phyloP scores from a whole-genome alignment of 441 rosid species.

The Cnidoscolus chayamansa region DNA sequence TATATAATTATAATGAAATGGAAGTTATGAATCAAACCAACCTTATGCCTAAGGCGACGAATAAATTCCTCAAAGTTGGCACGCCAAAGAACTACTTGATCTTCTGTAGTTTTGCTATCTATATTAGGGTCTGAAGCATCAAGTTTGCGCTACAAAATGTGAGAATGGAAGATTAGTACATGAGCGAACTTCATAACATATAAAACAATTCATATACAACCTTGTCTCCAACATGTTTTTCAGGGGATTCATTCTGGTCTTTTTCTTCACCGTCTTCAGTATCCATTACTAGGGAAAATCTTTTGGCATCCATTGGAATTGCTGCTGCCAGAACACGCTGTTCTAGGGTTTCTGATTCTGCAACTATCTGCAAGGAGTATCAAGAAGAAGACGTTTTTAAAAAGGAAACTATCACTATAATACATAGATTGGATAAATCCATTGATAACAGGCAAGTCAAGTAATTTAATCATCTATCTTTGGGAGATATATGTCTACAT shows the following conservation, averaged over 20 bases:
- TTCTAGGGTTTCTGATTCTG: too few species aligned
- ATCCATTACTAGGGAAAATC: too few species aligned
- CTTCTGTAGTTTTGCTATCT: conserved; percentile 31
- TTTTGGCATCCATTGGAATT: too few species aligned
- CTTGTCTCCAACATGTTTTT: conserved; percentile 51
- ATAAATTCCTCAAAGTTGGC: conserved; percentile 78
- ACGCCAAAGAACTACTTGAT: conserved; percentile 64
- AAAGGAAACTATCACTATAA: too few species aligned
- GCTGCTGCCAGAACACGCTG: too few species aligned
- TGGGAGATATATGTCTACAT: background rate
- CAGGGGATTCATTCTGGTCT: conserved; percentile 22
- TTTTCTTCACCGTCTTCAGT: conserved; percentile 26
- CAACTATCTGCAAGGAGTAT: too few species aligned
- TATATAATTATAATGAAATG: background rate
- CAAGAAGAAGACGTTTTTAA: too few species aligned
- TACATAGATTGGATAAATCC: too few species aligned
- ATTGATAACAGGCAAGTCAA: too few species aligned
- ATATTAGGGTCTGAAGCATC: conserved; percentile 37
- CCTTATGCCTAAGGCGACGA: conserved; percentile 75
- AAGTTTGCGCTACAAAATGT: conserved; percentile 35
- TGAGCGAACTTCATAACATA: conserved; percentile 14
- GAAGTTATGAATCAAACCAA: conserved; percentile 29
- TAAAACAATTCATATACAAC: conserved; percentile 35
- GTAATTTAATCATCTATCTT: background rate
- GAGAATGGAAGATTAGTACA: conserved; percentile 26